Evolutionary conservation across 2,329 filamentous ascomycete species (phyloP), one percentile per base, ranked within the genome.

Genomic region (Aspergillus luchuensis): DNA sequence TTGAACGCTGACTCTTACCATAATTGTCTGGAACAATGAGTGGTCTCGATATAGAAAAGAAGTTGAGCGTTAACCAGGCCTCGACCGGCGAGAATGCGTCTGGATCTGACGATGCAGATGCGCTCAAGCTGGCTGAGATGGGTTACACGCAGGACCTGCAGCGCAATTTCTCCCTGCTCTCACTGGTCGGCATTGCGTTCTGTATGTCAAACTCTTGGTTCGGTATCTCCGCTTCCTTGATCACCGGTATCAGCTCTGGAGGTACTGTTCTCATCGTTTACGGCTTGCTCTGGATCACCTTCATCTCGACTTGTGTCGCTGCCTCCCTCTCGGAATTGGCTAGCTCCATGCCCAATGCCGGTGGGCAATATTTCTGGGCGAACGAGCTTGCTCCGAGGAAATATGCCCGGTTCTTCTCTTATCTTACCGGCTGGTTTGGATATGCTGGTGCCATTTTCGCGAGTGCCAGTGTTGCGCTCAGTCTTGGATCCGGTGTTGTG

Each of bases 361-460:
- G 81, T 23, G 82, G 82, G 0, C 79, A 83, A 67, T 84, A 83
- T 66, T 82, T 81, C 63, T 83, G 81, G 80, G 78, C 81, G 1
- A 79, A 77, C 56, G 76, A 81, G 59, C 67, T 84, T 63, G 80
- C 80, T 2, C 80, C 81, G 2, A 78, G 71, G 63, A 77, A 71
- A 59, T 82, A 76, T 60, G 75, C 79, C 2, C 78, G 78, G 28
- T 75, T 82, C 57, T 74, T 77, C 5, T 80, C 78, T 11, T 84
- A 82, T 58, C 56, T 81, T 52, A 82, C 79, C 1, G 81, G 81
- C 10, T 84, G 80, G 76, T 78, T 84, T 60, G 81, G 81, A 2
- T 85, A 82, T 77, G 80, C 81, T n/a, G 83, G 82, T 15, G 77
- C 78, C 21, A 79, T 85, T 57, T 85, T 85, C 63, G 84, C 82